phyloP scores from a whole-genome alignment of 192 early-diverging fungal species.

The Gorgonomyces haynaldii region DNA sequence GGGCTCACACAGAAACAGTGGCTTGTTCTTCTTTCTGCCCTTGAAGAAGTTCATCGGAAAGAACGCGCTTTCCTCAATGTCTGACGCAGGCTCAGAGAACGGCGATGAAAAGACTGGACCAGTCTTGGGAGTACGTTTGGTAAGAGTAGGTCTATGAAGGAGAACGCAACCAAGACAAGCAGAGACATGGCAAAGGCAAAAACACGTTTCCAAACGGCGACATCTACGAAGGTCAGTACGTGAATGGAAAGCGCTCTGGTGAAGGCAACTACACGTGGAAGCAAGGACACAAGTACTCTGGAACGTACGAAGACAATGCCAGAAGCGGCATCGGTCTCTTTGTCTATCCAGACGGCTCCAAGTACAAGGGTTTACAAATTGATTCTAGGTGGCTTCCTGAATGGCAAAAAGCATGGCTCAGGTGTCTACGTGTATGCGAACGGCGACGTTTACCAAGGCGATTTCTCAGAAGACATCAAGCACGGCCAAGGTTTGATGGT shows the following conservation, averaged over 20 bases:
- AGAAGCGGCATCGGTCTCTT: conserved; percentile 39
- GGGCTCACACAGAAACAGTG: conserved; percentile 21
- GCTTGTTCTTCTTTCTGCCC: conserved; percentile 17
- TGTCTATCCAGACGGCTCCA: conserved; percentile 42
- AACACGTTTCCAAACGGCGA: conserved; percentile 49
- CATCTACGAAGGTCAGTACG: conserved; percentile 36
- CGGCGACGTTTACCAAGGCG: conserved; percentile 41
- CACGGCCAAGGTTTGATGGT: conserved; percentile 28
- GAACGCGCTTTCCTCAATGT: conserved; percentile 16
- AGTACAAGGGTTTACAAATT: conserved; percentile 31
- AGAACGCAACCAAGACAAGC: conserved; percentile 32
- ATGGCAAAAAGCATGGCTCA: conserved; percentile 37
- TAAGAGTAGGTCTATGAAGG: conserved; percentile 39
- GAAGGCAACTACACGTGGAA: conserved; percentile 44
- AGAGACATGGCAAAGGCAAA: conserved; percentile 46
- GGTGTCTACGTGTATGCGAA: conserved; percentile 43
- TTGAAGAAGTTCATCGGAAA: conserved; percentile 24
- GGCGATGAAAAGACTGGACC: conserved; percentile 28
- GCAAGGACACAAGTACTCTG: conserved; percentile 33
- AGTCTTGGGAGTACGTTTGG: conserved; percentile 28
- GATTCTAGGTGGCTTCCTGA: conserved; percentile 25
- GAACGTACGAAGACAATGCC: conserved; percentile 34
- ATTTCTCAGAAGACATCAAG: conserved; percentile 39
- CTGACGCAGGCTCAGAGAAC: conserved; percentile 36
- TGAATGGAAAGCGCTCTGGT: conserved; percentile 28